These are phyloP conservation scores for Acidiella bohemica DNA, from an alignment of 495 filamentous ascomycete species.

Conservation along the genomic window DNA sequence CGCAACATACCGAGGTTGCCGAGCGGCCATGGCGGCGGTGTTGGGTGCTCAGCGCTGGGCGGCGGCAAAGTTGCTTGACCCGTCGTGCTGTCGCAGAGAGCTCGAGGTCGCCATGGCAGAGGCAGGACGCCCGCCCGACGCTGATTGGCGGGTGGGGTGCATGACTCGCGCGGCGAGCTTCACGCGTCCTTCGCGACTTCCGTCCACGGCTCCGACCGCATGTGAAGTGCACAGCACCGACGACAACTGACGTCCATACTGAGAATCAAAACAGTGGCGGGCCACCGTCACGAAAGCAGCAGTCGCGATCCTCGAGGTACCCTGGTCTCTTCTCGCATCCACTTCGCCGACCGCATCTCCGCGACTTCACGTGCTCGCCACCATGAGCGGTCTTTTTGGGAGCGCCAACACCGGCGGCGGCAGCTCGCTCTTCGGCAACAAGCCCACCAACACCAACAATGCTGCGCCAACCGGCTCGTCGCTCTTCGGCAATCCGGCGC, in stretches of 20 bases:
- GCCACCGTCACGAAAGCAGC: not conserved
- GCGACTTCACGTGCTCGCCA: too few relatives aligned
- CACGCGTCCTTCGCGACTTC: constrained; percentile 11
- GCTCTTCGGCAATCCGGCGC: constrained; percentile 29
- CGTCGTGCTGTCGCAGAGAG: not conserved
- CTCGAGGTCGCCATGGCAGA: constrained; percentile 24
- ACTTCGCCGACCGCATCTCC: too few relatives aligned
- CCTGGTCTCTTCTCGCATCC: too few relatives aligned
- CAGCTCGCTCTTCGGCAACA: constrained; percentile 33
- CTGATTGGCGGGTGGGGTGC: constrained; percentile 11
- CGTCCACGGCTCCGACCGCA: too few relatives aligned
- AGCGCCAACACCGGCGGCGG: constrained; percentile 22
- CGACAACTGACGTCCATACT: not conserved
- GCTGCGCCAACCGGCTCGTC: constrained; percentile 5
- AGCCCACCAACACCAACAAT: constrained; percentile 5
- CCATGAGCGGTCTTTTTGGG: constrained; percentile 6
- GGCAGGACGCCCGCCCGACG: constrained; percentile 2
- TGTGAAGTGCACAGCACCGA: not conserved
- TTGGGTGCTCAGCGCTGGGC: too few relatives aligned
- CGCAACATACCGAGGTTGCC: constrained; percentile 33
- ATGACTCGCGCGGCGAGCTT: constrained; percentile 22
- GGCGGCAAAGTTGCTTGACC: not conserved
- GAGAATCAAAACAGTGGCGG: not conserved
- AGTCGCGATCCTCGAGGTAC: too few relatives aligned
- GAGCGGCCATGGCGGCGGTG: constrained; percentile 27